A percentile compares a stretch with the other conserved stretches of the same genome.
phyloP scores from a whole-genome alignment of 192 early-diverging fungal species.

The Coemansia sp. region DNA sequence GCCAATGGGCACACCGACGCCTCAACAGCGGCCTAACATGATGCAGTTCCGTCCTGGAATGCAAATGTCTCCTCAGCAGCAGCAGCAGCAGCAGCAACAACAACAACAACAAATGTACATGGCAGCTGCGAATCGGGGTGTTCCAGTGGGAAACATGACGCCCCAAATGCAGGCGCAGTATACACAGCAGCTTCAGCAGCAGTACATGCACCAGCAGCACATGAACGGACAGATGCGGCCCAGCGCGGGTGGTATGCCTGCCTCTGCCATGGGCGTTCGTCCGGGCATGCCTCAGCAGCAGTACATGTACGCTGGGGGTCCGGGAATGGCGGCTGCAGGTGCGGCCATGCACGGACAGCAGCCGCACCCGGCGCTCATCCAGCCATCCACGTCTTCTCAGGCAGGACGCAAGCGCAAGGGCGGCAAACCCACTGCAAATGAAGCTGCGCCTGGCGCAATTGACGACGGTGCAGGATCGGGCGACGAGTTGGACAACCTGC shows the following conservation, averaged over 20 bases:
- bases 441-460: background rate
- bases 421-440: constrained; percentile 5
- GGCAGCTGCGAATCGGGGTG: constrained; percentile 13
- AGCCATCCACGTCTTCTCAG: constrained; percentile 6
- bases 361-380: constrained; percentile 39
- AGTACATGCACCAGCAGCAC: constrained; percentile 26
- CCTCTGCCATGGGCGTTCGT: constrained; percentile 4
- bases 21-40: constrained; percentile 31
- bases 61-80: constrained; percentile 10
- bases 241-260: constrained; percentile 11
- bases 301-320: constrained; percentile 26
- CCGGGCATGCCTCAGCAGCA: constrained; percentile 15
- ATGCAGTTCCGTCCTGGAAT: constrained; percentile 30
- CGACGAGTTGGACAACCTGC: constrained; percentile 36
- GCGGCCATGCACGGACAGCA: constrained; percentile 27
- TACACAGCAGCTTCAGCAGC: constrained; percentile 27
- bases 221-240: constrained; percentile 22
- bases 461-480: constrained; percentile 20
- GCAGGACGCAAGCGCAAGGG: constrained; percentile 29
- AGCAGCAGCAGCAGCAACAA: no score
- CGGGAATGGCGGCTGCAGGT: constrained; percentile 21
- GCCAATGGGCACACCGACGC: constrained; percentile 14
- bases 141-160: constrained; percentile 1
- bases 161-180: constrained; percentile 29
- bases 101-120: constrained; percentile 14